phyloP scores from a whole-genome alignment of 108 stramenopile genomes.

The Cyclostephanos invisitatus region DNA sequence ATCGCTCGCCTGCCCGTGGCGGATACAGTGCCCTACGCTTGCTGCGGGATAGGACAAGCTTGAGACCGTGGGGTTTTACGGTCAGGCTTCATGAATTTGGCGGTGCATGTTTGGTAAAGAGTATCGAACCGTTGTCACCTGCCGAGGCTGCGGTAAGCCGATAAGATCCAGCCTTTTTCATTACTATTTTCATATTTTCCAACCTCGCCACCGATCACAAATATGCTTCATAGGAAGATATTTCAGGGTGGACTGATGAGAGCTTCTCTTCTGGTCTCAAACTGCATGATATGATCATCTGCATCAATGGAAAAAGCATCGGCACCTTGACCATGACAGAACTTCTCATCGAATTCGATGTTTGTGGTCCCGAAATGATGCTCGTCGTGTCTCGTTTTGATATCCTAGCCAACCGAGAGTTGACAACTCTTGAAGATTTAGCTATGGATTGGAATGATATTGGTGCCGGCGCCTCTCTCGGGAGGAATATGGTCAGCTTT shows the following conservation, averaged over 20 bases:
- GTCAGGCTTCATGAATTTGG: slow-evolving; percentile 72
- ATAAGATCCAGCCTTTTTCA: neutral
- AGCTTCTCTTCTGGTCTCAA: slow-evolving; percentile 29
- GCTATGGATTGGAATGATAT: slow-evolving; percentile 55
- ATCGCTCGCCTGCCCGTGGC: slow-evolving; percentile 58
- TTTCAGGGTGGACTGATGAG: slow-evolving; percentile 30
- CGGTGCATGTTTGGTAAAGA: slow-evolving; percentile 73
- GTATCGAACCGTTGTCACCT: slow-evolving; percentile 63
- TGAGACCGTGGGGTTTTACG: slow-evolving; percentile 72
- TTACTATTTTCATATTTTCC: neutral
- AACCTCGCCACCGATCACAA: neutral
- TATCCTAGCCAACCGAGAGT: slow-evolving; percentile 1
- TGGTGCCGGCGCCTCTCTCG: slow-evolving; percentile 26
- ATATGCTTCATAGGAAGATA: slow-evolving; percentile 24
- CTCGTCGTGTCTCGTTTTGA: slow-evolving; percentile 48
- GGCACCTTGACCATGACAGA: slow-evolving; percentile 68
- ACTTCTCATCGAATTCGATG: slow-evolving; percentile 65
- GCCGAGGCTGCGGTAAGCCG: slow-evolving; percentile 70
- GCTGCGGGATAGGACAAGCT: slow-evolving; percentile 53
- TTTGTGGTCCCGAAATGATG: slow-evolving; percentile 44
- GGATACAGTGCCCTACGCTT: slow-evolving; percentile 58
- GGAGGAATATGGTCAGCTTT: slow-evolving; percentile 35
- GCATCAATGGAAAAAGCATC: slow-evolving; percentile 68
- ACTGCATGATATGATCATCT: slow-evolving; percentile 74
- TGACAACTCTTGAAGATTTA: slow-evolving; percentile 22